Evolutionary conservation across 768 basidiomycete genomes (phyloP), one percentile per base, ranked within the genome.

Genomic region (Lepiota venenata): DNA sequence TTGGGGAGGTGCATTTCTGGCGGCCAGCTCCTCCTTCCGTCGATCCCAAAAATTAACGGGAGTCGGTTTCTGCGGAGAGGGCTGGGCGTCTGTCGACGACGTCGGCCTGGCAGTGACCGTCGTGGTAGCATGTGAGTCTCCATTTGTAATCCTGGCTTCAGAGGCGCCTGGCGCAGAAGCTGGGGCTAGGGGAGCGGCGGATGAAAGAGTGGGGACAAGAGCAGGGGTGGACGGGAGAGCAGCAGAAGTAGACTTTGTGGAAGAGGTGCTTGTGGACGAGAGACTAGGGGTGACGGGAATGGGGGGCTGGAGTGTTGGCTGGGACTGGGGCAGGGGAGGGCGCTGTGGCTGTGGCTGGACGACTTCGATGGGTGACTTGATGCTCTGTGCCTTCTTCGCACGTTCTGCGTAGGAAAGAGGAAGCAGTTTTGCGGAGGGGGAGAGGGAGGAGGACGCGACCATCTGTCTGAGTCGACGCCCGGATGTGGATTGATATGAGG

Each of bases 321-420:
- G 25, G 25, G 5, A 5, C 25, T 25, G 49, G 39, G n/a, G 55
- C 55, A 37, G 67, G 57, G 59, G 29, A 25, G 35, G n/a, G 22
- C 49, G 40, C 15, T 18, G 21, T 5, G 25, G 45, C 29, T 37
- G 27, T 4, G 29, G 20, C 27, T 42, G 40, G 32, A 32, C 37
- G 16, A 43, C 51, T 37, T 45, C 44, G 36, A 61, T 65, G 21
- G 65, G 61, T 29, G 66, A 63, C 43, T 59, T 68, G 52, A 70
- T 67, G 50, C 68, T 70, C 56, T 79, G 69, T 2, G 77, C 76
- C 61, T 74, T 78, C 68, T 74, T 79, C 55, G 76, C 80, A 42
- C 74, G 75, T 47, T 82, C 74, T 36, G 80, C 81, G 59, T 86
- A 87, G 25, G 84, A 85, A 46, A 83, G 74, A 53, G 74, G 65